Conservation (phyloP, 768 basidiomycete species). For the Guyanaporus albipodus region DNA sequence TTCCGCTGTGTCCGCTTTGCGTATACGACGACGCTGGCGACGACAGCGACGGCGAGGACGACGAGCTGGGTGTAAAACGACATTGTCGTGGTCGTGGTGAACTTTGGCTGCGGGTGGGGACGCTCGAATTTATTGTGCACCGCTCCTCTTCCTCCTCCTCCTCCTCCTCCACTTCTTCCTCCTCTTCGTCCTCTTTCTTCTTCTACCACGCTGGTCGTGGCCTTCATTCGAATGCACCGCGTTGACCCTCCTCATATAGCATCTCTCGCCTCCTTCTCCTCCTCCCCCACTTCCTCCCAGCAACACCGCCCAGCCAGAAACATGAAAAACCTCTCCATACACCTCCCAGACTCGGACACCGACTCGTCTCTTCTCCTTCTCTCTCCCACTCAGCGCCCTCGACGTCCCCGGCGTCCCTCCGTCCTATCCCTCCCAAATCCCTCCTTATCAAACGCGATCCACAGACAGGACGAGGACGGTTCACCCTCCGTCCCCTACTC, state of each 20-base stretch:
- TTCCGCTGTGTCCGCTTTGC: slow-evolving; percentile 60
- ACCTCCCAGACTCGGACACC: slow-evolving; percentile 39
- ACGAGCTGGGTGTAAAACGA: slow-evolving; percentile 37
- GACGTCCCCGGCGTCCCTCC: slow-evolving; percentile 60
- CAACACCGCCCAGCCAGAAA: slow-evolving; percentile 39
- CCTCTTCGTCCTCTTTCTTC: too few relatives aligned
- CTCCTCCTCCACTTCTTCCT: too few relatives aligned
- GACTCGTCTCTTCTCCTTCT: slow-evolving; percentile 16
- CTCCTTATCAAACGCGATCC: slow-evolving; percentile 47
- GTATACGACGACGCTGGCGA: slow-evolving; percentile 50
- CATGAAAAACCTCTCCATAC: slow-evolving; percentile 73
- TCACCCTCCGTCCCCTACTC: slow-evolving; percentile 66
- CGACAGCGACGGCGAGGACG: slow-evolving; percentile 48
- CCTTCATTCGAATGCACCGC: slow-evolving; percentile 35
- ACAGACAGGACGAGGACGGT: slow-evolving; percentile 62
- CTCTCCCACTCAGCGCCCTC: slow-evolving; percentile 28
- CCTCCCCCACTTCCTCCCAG: not conserved
- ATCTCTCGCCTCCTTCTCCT: not conserved
- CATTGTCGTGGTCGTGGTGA: slow-evolving; percentile 17
- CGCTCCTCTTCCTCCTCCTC: too few relatives aligned
- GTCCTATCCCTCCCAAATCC: slow-evolving; percentile 63
- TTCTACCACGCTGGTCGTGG: slow-evolving; percentile 35
- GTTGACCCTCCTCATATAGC: slow-evolving; percentile 47
- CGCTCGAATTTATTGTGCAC: too few relatives aligned
- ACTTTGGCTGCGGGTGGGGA: too few relatives aligned